Percentiles rank a stretch among this genome's conserved stretches.
These are phyloP conservation scores for Fonsecaea multimorphosa DNA, from an alignment of 2,329 filamentous ascomycete species.

Conservation along the genomic window DNA sequence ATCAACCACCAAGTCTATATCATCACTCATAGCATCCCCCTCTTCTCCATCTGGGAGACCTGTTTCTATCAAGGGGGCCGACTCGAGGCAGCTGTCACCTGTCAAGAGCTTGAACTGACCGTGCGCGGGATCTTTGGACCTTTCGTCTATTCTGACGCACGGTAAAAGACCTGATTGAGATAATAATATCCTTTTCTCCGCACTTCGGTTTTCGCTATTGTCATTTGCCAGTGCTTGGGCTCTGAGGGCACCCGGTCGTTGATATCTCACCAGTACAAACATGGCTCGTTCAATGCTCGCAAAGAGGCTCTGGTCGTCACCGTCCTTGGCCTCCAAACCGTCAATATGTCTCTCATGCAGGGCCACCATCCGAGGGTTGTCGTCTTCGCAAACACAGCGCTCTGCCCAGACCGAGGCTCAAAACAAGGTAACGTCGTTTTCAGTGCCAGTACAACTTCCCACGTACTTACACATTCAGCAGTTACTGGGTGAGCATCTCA, in stretches of 20 bases:
- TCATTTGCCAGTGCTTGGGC: background rate
- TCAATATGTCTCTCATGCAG: slow-evolving; percentile 33
- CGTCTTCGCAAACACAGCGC: slow-evolving; percentile 25
- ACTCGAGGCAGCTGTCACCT: background rate
- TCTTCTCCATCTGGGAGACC: background rate
- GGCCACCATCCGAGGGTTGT: slow-evolving; percentile 18
- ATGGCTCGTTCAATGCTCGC: slow-evolving; percentile 29
- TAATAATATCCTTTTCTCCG: background rate
- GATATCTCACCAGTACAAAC: background rate
- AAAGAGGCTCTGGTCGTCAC: slow-evolving; percentile 27
- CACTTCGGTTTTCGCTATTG: background rate
- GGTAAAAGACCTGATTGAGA: background rate
- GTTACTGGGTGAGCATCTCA: slow-evolving; percentile 79
- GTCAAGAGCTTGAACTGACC: background rate
- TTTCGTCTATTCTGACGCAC: background rate
- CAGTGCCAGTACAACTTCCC: background rate
- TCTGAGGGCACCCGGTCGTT: background rate
- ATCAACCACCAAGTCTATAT: slow-evolving; percentile 4
- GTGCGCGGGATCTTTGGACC: background rate
- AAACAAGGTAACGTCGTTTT: slow-evolving; percentile 27
- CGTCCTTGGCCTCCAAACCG: slow-evolving; percentile 18
- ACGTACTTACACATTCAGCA: slow-evolving; percentile 47
- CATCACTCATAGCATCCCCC: slow-evolving; percentile 8
- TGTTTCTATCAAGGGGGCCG: background rate
- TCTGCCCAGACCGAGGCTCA: slow-evolving; percentile 27